Percentiles rank a stretch among this genome's conserved stretches.
Evolutionary conservation across 2,329 filamentous ascomycete genomes (phyloP).

Genomic region (Colletotrichum brevisporum): DNA sequence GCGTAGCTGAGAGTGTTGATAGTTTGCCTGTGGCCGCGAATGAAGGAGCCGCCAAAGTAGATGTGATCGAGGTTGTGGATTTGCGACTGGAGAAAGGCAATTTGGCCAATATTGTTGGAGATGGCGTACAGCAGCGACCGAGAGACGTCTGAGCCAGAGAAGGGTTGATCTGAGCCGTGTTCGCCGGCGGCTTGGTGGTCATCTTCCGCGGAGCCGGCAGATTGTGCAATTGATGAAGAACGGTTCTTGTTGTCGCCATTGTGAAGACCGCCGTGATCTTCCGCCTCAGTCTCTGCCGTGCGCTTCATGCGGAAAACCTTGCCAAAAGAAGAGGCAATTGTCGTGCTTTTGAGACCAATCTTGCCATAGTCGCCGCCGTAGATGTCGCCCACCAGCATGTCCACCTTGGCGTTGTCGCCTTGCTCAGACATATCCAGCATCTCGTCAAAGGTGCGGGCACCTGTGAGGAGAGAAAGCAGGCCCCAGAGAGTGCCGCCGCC

Average conservation of each 20-base stretch:
- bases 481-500: constrained; percentile 99
- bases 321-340: constrained; percentile 96
- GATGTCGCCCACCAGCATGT: constrained; percentile 98
- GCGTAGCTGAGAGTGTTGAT: constrained; percentile 98
- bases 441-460: constrained; percentile 95
- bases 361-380: constrained; percentile 97
- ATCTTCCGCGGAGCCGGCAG: constrained; percentile 7
- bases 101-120: constrained; percentile 98
- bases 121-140: constrained; percentile 94
- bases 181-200: constrained; percentile 25
- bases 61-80: constrained; percentile 93
- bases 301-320: constrained; percentile 96
- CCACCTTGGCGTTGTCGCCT: constrained; percentile 93
- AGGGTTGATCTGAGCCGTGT: constrained; percentile 59
- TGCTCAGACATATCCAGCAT: constrained; percentile 94
- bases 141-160: constrained; percentile 88
- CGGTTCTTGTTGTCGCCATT: constrained; percentile 62
- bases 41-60: constrained; percentile 98
- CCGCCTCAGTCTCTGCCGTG: constrained; percentile 82
- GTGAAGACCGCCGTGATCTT: constrained; percentile 75
- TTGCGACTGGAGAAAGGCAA: constrained; percentile 96
- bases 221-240: constrained; percentile 40
- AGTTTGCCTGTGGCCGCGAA: constrained; percentile 94
- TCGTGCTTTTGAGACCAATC: constrained; percentile 94
- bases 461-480: constrained; percentile 89